phyloP scores from a whole-genome alignment of 1,139 yeast species.

The Candida labiduridarum region DNA sequence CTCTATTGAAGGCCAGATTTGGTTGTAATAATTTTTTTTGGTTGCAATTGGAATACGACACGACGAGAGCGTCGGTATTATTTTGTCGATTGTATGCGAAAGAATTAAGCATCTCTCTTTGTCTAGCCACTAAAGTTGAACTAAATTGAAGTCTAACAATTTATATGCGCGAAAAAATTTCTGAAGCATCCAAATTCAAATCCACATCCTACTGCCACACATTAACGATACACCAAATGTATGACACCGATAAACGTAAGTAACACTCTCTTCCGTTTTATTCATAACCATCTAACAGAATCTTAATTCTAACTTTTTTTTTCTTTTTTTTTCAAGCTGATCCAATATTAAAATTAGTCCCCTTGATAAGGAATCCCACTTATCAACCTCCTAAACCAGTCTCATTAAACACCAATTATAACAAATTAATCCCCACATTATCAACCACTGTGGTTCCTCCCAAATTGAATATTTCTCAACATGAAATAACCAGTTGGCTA shows the following conservation, averaged over 20 bases:
- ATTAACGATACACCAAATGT: constrained; percentile 13
- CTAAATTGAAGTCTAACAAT: too few species aligned
- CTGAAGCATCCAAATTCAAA: neutral
- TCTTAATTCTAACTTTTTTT: neutral
- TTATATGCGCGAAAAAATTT: too few species aligned
- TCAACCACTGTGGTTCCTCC: constrained; percentile 43
- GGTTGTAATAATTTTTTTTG: too few species aligned
- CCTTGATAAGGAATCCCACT: constrained; percentile 58
- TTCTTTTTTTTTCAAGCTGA: constrained; percentile 40
- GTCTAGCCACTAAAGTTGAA: too few species aligned
- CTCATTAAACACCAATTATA: constrained; percentile 54
- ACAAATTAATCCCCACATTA: constrained; percentile 40
- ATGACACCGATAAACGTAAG: constrained; percentile 25
- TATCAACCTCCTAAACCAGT: constrained; percentile 61
- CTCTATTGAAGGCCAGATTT: too few species aligned
- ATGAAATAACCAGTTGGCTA: constrained; percentile 34
- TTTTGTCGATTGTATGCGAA: too few species aligned
- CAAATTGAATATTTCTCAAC: constrained; percentile 30
- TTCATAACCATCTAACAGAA: neutral
- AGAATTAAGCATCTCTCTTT: too few species aligned
- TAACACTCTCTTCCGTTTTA: constrained; percentile 2
- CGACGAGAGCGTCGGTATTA: neutral
- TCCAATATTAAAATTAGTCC: constrained; percentile 55
- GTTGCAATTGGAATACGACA: neutral
- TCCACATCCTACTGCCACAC: neutral